Base-by-base conservation (phyloP, 805 yeast species). In the Candida silvicultrix region DNA sequence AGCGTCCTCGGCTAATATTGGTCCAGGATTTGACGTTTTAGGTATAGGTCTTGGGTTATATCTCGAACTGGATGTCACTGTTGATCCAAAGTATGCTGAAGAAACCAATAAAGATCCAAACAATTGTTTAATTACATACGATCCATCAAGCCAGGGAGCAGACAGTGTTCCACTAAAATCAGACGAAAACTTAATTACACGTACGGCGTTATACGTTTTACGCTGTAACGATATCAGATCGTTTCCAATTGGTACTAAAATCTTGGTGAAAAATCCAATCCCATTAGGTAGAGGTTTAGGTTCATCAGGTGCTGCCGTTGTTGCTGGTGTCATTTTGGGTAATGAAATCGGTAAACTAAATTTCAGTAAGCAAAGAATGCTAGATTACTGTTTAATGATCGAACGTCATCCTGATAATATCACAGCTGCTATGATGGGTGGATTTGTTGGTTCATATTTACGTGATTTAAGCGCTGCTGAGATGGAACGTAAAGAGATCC, bases 351-450 rank as follows among this genome's bases (percentile, higher is more conserved):
- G 94, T 35, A 73, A 78, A 43, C 70, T 92, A 32, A 80, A 78
- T 1, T 78, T 89, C 49, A 69, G 82, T 42, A 90, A 85, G 66
- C 83, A 79, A 56, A 75, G 98, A 56, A 77, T 94, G 81, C 72
- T 94, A 57, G 99, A 94, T 66, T 94, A 86, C 71, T 89, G 97
- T 65, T 75, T 94, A 56, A 87, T 94, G 94, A 90, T 94, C 55
- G 99, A 94, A 71, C 82, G 98, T 64, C 99, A 94, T 60, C 99
- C 99, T 32, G 99, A 94, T 68, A 94, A 94, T 66, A 90, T 94
- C 59, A 89, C 97, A 12, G 99, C 99, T 29, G 96, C 99, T 34
- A 89, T 94, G 96, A 85, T 90, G 83, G 99, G 99, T 49, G 97
- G 99, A 1, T 94, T 94, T 65, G 96, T 90, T 38, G 99, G 99